Evolutionary conservation across 2,329 filamentous ascomycete species (phyloP).

Genomic region (Metarhizium anisopliae): DNA sequence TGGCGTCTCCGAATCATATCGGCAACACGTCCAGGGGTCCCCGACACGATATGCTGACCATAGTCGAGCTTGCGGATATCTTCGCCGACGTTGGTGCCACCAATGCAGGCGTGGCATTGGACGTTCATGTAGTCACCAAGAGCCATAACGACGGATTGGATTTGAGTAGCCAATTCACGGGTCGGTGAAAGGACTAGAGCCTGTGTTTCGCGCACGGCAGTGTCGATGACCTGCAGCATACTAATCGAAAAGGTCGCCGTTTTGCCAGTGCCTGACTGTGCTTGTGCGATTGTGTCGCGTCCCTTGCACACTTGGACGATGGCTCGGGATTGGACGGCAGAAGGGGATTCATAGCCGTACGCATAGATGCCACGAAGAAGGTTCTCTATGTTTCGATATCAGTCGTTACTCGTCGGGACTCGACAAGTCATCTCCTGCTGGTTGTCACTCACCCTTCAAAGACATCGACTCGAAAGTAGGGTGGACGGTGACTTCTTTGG

Average conservation of each 20-base stretch:
- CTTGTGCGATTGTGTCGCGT: slow-evolving; percentile 96
- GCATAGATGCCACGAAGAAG: slow-evolving; percentile 95
- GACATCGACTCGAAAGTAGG: slow-evolving; percentile 96
- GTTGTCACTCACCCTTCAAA: slow-evolving; percentile 55
- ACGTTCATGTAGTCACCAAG: slow-evolving; percentile 99
- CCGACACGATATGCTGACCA: slow-evolving; percentile 94
- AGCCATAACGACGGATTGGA: slow-evolving; percentile 98
- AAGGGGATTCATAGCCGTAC: slow-evolving; percentile 97
- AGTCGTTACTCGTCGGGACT: not conserved
- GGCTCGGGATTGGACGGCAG: slow-evolving; percentile 92
- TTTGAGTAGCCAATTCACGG: slow-evolving; percentile 93
- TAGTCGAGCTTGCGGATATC: slow-evolving; percentile 97
- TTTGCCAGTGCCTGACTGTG: slow-evolving; percentile 94
- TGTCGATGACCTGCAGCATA: slow-evolving; percentile 93
- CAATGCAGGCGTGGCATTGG: slow-evolving; percentile 97
- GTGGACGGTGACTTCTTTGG: slow-evolving; percentile 92
- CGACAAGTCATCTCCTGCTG: slow-evolving; percentile 12
- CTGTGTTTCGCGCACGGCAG: slow-evolving; percentile 84
- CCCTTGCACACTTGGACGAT: slow-evolving; percentile 99
- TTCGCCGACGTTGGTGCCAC: slow-evolving; percentile 94
- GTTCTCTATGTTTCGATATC: slow-evolving; percentile 51
- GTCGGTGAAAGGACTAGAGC: slow-evolving; percentile 93
- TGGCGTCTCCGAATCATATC: slow-evolving; percentile 54
- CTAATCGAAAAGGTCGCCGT: slow-evolving; percentile 95
- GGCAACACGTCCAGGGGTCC: slow-evolving; percentile 86